Base-by-base conservation (phyloP, 176 grass and related monocot species). In the Eragrostis curvula region DNA sequence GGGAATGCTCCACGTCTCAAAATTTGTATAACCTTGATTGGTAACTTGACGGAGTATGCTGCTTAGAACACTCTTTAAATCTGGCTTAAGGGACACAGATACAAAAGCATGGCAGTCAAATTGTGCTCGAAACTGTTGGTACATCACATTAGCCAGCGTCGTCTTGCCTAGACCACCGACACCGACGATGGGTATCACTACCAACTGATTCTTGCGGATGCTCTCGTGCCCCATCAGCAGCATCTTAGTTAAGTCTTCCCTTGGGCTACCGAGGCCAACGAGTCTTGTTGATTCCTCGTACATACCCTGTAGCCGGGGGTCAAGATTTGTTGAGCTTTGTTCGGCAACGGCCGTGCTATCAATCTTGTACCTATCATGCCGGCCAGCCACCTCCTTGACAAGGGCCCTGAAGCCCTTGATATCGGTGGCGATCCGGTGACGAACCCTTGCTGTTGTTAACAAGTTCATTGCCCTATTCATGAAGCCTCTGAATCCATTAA, bases 131-230 rank as follows among this genome's bases (percentile, higher is more conserved):
- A 66, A 11, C 21, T 74, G 70, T 41, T 53, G 81, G 30, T 74
- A 83, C 23, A 44, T 18, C 9, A 83, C 59, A 50, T 83, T 74
- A 6, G 70, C 81, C 25, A 83, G 81, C 3, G 70, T 83, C 8
- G 70, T 83, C 46, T 83, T 83, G 18, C 81, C 81, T 23, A 83
- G 42, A 42, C 70, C 71, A 43, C 81, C 81, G 8, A 66, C 70
- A 21, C 81, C 81, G 2, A 66, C 59, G 21, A 75, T 75, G 47
- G 81, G 43, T 6, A 83, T 29, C 70, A 83, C 81, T 66, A 55
- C 74, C 16, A 53, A 7, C 15, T 66, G 60, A 21, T 66, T 28
- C 6, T 46, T 21, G 32, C 32, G 4, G 5, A 5, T 9, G 9
- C 70, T 15, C 15, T 75, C 71, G 14, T 6, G 47, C 16, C 21